Percentiles rank a stretch among this genome's conserved stretches.
Evolutionary conservation across 2,329 filamentous ascomycete species (phyloP).

Genomic region (Trichoderma polysporum): DNA sequence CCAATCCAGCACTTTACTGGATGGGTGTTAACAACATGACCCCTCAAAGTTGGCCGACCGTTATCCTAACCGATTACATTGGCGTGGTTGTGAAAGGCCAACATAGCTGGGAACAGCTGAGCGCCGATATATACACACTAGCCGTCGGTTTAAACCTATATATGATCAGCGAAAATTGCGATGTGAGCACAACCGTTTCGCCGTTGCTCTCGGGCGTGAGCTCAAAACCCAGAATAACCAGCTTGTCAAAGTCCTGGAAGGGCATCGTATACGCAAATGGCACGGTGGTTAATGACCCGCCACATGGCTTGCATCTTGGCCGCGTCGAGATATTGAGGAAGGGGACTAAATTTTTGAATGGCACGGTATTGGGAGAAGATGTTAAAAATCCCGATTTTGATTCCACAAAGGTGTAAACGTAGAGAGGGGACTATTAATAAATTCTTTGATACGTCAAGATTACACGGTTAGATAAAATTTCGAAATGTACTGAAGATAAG

Average conservation of each 20-base stretch:
- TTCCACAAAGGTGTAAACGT: background rate
- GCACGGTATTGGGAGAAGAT: constrained; percentile 26
- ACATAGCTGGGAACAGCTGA: constrained; percentile 30
- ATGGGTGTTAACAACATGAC: constrained; percentile 32
- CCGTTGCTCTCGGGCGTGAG: constrained; percentile 25
- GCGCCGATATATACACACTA: constrained; percentile 35
- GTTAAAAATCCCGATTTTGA: constrained; percentile 27
- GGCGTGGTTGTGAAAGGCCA: constrained; percentile 31
- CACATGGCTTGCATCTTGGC: constrained; percentile 24
- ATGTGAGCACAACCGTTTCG: constrained; percentile 24
- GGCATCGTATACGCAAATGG: constrained; percentile 36
- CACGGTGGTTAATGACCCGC: constrained; percentile 29
- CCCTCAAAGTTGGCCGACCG: constrained; percentile 33
- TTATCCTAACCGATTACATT: constrained; percentile 35
- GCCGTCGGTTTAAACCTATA: constrained; percentile 33
- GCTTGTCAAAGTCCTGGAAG: constrained; percentile 26
- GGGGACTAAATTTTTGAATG: constrained; percentile 30
- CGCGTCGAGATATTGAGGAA: constrained; percentile 27
- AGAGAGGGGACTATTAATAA: background rate
- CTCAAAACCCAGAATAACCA: background rate
- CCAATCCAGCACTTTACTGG: constrained; percentile 39
- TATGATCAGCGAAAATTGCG: constrained; percentile 37
- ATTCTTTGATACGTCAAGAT: no score
- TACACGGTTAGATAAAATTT: no score
- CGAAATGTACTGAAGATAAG: no score